Evolutionary conservation across 805 yeast species (phyloP).

Genomic region (Pichia pseudocactophila): DNA sequence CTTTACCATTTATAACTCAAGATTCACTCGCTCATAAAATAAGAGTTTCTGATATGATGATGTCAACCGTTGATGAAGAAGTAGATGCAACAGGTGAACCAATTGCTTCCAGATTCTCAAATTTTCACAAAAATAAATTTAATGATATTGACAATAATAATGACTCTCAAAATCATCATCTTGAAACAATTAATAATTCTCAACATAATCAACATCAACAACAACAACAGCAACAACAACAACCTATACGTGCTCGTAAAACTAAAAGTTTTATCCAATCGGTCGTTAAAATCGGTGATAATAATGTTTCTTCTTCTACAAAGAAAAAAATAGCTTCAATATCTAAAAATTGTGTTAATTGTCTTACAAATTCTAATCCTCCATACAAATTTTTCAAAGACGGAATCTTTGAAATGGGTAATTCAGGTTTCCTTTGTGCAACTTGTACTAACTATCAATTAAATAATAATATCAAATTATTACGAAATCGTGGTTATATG

Average conservation of each 20-base stretch:
- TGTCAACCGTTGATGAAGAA: conserved; percentile 9
- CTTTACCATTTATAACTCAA: conserved; percentile 26
- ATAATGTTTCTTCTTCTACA: background rate
- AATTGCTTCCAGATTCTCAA: conserved; percentile 25
- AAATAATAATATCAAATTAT: conserved; percentile 16
- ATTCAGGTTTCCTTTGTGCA: conserved; percentile 27
- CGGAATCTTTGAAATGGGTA: conserved; percentile 29
- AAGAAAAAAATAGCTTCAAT: conserved; percentile 13
- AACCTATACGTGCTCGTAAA: conserved; percentile 25
- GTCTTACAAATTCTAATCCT: conserved; percentile 22
- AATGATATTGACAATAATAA: too few species aligned
- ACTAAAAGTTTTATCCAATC: conserved; percentile 25
- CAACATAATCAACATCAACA: too few species aligned
- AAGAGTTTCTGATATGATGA: conserved; percentile 23
- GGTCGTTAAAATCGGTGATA: conserved; percentile 25
- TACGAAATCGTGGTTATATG: conserved; percentile 26
- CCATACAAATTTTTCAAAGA: conserved; percentile 27
- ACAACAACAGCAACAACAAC: background rate
- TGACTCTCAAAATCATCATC: too few species aligned
- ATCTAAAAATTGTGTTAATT: conserved; percentile 23
- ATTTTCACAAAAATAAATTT: conserved; percentile 19
- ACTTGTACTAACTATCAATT: conserved; percentile 22
- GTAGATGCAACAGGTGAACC: conserved; percentile 21
- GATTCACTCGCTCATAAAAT: conserved; percentile 27
- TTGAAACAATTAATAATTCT: too few species aligned